Percentiles rank a stretch among this genome's conserved stretches.
These are phyloP conservation scores for Eucalyptus brandiana DNA, from an alignment of 345 rosid genomes.

Conservation along the genomic window DNA sequence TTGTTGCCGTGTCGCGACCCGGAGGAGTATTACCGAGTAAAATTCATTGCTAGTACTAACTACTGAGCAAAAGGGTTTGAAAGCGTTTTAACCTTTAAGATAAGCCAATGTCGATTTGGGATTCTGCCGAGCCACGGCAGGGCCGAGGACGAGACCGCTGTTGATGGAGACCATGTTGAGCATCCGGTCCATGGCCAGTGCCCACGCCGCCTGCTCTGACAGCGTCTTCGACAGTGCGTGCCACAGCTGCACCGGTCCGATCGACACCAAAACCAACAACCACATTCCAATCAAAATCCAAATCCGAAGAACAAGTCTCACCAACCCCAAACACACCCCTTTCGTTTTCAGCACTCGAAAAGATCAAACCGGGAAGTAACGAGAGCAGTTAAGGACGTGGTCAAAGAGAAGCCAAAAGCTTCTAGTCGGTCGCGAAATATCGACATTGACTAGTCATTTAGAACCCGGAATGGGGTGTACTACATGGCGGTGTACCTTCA, in stretches of 20 bases:
- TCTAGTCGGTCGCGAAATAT: neutral
- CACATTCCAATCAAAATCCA: neutral
- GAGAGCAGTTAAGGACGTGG: neutral
- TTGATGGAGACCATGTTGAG: constrained; percentile 79
- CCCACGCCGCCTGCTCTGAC: constrained; percentile 88
- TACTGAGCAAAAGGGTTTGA: neutral
- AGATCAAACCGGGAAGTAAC: neutral
- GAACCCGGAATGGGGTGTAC: neutral
- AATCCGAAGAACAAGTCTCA: neutral
- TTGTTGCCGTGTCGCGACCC: neutral
- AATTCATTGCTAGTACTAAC: neutral
- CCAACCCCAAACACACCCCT: neutral
- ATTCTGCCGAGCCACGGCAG: constrained; percentile 50
- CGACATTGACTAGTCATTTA: neutral
- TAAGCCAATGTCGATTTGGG: constrained; percentile 61
- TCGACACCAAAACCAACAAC: neutral
- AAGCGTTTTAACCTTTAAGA: constrained; percentile 48
- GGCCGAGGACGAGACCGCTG: constrained; percentile 67
- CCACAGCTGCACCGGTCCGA: constrained; percentile 37
- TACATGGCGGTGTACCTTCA: constrained; percentile 15
- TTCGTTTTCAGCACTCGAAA: neutral
- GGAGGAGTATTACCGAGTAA: neutral
- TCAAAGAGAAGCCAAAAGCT: neutral
- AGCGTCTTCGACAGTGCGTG: constrained; percentile 69
- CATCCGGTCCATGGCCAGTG: constrained; percentile 78